A percentile compares a stretch with the other conserved stretches of the same genome.
Evolutionary conservation across 1,284 basidiomycete genomes (phyloP).

Genomic region (Trametes polyzona): DNA sequence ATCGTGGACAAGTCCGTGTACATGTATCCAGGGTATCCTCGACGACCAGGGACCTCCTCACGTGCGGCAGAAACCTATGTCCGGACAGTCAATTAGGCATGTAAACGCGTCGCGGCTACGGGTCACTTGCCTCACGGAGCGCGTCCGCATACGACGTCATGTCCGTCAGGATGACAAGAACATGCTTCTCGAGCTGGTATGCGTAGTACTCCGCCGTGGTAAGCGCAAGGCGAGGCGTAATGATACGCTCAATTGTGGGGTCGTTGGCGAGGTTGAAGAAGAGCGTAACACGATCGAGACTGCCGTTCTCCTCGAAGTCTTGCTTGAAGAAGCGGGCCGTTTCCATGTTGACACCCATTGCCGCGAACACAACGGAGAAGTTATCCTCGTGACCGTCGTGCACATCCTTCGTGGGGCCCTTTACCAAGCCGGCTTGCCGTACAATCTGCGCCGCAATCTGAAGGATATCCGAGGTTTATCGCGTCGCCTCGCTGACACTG

Average conservation of each 20-base stretch:
- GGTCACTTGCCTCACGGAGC: constrained; percentile 78
- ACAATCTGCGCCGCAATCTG: constrained; percentile 99
- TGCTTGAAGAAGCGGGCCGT: constrained; percentile 99
- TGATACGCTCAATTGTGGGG: constrained; percentile 99
- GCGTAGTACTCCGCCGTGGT: constrained; percentile 99
- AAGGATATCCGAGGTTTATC: constrained; percentile 20
- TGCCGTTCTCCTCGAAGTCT: constrained; percentile 99
- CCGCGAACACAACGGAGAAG: constrained; percentile 99
- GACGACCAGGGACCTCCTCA: constrained; percentile 99
- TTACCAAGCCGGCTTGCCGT: constrained; percentile 97
- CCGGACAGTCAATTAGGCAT: neutral
- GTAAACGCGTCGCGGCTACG: neutral
- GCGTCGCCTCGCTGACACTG: constrained; percentile 22
- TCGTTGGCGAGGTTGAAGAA: constrained; percentile 99
- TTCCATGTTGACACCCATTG: constrained; percentile 99
- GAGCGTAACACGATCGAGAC: constrained; percentile 95
- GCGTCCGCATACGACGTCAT: constrained; percentile 99
- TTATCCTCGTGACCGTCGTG: constrained; percentile 99
- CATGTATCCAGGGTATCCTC: constrained; percentile 99
- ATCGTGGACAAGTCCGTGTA: constrained; percentile 99
- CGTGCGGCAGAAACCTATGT: constrained; percentile 92
- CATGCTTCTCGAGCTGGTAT: constrained; percentile 99
- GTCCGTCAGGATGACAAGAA: constrained; percentile 98
- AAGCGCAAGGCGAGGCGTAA: constrained; percentile 96
- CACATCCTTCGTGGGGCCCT: constrained; percentile 93